Conservation (phyloP, 805 yeast genomes). For the Sporopachydermia lactativora region DNA sequence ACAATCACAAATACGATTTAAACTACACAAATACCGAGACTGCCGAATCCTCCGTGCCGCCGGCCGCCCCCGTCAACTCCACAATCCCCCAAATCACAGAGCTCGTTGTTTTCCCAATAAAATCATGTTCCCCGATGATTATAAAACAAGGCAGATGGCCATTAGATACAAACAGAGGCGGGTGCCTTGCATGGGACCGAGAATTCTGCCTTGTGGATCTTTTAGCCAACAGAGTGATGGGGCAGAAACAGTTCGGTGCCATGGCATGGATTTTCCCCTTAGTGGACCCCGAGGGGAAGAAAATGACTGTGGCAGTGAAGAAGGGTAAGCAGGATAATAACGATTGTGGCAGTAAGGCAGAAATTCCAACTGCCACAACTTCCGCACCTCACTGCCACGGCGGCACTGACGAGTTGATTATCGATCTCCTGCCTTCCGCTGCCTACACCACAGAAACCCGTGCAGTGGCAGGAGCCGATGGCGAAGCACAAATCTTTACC, state of each 20-base stretch:
- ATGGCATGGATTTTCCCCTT: constrained; percentile 25
- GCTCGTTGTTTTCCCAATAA: constrained; percentile 26
- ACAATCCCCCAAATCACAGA: constrained; percentile 10
- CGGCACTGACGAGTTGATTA: no score
- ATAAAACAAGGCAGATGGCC: background rate
- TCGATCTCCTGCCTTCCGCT: no score
- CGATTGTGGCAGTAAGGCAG: background rate
- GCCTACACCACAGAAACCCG: no score
- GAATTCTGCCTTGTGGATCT: constrained; percentile 23
- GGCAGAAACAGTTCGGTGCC: constrained; percentile 20
- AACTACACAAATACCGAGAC: background rate
- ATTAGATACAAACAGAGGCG: background rate
- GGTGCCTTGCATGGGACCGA: constrained; percentile 28
- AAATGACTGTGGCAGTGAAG: constrained; percentile 9
- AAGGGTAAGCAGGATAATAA: constrained; percentile 2
- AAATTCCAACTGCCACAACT: background rate
- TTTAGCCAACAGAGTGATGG: constrained; percentile 15
- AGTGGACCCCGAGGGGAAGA: constrained; percentile 10
- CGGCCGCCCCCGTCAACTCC: background rate
- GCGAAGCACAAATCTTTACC: constrained; percentile 5
- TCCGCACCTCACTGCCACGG: no score
- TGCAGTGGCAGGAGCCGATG: constrained; percentile 1
- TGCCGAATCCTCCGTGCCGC: background rate
- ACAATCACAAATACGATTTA: no score
- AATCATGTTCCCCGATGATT: constrained; percentile 21